Conservation (phyloP, 306 rosid species). For the Rosa multiflora region DNA sequence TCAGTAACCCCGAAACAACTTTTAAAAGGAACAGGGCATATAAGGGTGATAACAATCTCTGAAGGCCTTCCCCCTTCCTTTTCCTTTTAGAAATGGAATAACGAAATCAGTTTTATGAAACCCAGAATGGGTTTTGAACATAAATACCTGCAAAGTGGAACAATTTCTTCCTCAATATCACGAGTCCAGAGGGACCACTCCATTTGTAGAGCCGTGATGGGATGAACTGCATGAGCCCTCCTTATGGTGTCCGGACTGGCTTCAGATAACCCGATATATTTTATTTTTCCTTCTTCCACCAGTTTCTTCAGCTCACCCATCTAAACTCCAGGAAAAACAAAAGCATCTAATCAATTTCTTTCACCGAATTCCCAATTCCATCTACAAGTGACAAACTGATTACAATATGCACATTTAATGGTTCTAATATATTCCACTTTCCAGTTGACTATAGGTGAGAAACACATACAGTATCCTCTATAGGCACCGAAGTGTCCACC, state of each 20-base stretch:
- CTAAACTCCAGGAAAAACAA: constrained; percentile 28
- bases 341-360: background rate
- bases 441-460: background rate
- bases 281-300: constrained; percentile 76
- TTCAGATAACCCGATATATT: constrained; percentile 71
- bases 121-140: background rate
- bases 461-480: constrained; percentile 62
- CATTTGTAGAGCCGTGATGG: constrained; percentile 68
- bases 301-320: constrained; percentile 73
- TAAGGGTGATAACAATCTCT: background rate
- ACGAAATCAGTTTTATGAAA: background rate
- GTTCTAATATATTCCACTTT: background rate
- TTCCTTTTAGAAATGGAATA: background rate
- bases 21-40: too few species aligned
- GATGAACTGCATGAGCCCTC: constrained; percentile 88
- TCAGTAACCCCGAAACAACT: background rate
- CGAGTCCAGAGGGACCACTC: constrained; percentile 89
- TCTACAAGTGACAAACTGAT: background rate
- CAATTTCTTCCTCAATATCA: constrained; percentile 63
- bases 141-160: constrained; percentile 76
- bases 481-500: constrained; percentile 58
- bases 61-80: background rate
- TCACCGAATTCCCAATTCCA: background rate
- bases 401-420: background rate
- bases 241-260: constrained; percentile 74